A percentile compares a stretch with the other conserved stretches of the same genome.
Evolutionary conservation across 352 stramenopile genomes (phyloP).

Genomic region (Phytophthora sp.): DNA sequence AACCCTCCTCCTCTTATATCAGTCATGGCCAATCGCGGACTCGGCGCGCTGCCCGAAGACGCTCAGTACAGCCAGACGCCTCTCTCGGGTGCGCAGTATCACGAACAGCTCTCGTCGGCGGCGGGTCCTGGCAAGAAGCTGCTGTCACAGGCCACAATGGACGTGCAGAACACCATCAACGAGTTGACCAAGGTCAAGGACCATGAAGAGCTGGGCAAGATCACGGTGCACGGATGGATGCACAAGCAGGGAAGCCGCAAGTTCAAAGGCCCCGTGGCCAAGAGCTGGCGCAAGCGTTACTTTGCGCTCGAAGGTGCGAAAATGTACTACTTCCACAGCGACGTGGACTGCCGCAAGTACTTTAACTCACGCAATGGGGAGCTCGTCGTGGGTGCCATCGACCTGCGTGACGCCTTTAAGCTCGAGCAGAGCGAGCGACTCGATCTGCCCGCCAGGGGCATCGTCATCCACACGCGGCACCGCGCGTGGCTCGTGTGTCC

Average conservation of each 20-base stretch:
- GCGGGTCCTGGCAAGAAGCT: conserved; percentile 37
- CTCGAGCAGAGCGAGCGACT: conserved; percentile 77
- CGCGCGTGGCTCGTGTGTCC: conserved; percentile 79
- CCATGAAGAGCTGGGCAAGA: conserved; percentile 56
- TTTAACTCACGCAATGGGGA: conserved; percentile 84
- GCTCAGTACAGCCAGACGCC: conserved; percentile 44
- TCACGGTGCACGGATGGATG: conserved; percentile 85
- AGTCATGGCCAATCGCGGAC: conserved; percentile 36
- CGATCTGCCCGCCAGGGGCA: conserved; percentile 68
- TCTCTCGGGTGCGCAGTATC: conserved; percentile 34
- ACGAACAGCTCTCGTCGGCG: conserved; percentile 32
- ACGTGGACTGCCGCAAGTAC: conserved; percentile 87
- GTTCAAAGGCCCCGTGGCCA: conserved; percentile 82
- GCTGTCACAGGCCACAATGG: conserved; percentile 39
- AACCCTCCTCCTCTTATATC: not conserved
- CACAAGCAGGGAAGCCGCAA: conserved; percentile 85
- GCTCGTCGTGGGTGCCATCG: conserved; percentile 76
- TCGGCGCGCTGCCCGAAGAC: conserved; percentile 41
- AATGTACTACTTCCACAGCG: conserved; percentile 89
- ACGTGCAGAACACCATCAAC: conserved; percentile 67
- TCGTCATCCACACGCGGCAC: conserved; percentile 79
- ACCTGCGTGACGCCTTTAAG: conserved; percentile 81
- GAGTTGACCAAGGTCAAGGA: conserved; percentile 69
- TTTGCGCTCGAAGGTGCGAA: conserved; percentile 85
- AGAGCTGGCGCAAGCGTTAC: conserved; percentile 83